These are phyloP conservation scores for Trichosanthes truncata DNA, from an alignment of 306 rosid species.

Conservation along the genomic window DNA sequence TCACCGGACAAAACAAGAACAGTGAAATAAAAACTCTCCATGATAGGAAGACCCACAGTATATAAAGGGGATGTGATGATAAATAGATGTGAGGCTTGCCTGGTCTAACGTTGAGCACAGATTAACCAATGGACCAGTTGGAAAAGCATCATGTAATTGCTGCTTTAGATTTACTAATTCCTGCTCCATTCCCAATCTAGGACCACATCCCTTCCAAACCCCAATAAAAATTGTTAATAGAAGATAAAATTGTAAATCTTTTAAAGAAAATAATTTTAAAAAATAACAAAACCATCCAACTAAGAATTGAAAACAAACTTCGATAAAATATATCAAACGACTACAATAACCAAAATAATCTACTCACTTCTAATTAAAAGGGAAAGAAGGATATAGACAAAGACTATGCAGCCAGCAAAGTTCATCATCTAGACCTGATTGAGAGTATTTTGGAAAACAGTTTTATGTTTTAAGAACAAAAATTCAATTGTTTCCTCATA, in stretches of 20 bases:
- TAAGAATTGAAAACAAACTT: not conserved
- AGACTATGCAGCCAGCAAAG: not conserved
- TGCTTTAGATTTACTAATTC: slow-evolving; percentile 40
- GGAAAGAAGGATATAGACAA: not conserved
- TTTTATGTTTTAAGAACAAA: not conserved
- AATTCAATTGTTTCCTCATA: too few species aligned
- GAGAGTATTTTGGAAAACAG: not conserved
- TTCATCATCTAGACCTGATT: too few species aligned
- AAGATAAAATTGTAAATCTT: not conserved
- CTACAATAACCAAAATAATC: not conserved
- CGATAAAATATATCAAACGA: not conserved
- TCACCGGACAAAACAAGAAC: not conserved
- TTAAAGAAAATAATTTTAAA: not conserved
- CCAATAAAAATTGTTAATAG: not conserved
- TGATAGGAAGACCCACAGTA: not conserved
- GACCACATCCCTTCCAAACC: not conserved
- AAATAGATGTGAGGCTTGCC: not conserved
- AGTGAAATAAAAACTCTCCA: not conserved
- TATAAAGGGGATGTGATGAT: not conserved
- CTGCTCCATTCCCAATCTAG: not conserved
- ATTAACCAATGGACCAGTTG: slow-evolving; percentile 69
- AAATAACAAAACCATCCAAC: not conserved
- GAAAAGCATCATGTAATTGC: slow-evolving; percentile 56
- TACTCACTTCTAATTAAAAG: not conserved
- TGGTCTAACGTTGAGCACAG: slow-evolving; percentile 77